A percentile compares a stretch with the other conserved stretches of the same genome.
Conservation (phyloP, 2,329 filamentous ascomycete genomes). For the Dothideomycetes sp. region DNA sequence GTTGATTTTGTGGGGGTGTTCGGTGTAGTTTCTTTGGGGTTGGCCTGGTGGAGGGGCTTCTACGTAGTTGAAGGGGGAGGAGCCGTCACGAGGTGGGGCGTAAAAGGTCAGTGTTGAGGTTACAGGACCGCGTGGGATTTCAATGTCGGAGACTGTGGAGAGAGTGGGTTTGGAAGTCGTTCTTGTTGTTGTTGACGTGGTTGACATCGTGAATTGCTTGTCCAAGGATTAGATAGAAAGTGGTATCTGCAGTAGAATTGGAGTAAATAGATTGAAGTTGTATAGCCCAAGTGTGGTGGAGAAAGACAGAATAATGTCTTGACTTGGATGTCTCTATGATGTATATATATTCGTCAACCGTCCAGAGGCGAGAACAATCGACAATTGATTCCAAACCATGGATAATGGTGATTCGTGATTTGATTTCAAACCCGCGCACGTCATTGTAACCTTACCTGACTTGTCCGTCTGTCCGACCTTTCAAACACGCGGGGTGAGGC, state of each 20-base stretch:
- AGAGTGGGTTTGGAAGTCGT: constrained; percentile 7
- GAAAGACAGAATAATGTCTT: no score
- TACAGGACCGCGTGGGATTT: constrained; percentile 51
- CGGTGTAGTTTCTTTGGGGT: constrained; percentile 57
- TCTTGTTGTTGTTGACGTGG: constrained; percentile 2
- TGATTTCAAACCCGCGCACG: constrained; percentile 1
- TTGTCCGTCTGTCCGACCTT: no score
- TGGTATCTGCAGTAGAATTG: no score
- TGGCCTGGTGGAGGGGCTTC: constrained; percentile 52
- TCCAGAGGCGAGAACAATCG: background rate
- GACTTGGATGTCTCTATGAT: background rate
- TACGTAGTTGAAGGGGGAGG: constrained; percentile 50
- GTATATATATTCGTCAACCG: background rate
- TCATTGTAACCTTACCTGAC: no score
- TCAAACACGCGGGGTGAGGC: no score
- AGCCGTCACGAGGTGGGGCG: constrained; percentile 49
- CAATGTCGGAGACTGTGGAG: constrained; percentile 21
- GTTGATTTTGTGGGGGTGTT: constrained; percentile 41
- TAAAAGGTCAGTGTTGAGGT: constrained; percentile 59
- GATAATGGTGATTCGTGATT: background rate
- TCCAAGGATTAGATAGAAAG: no score
- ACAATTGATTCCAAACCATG: constrained; percentile 7
- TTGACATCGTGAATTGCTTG: constrained; percentile 5
- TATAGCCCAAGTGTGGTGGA: no score
- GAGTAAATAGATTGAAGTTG: no score